Base-by-base conservation (phyloP, 208 protist genomes). In the Acanthamoeba healyi region DNA sequence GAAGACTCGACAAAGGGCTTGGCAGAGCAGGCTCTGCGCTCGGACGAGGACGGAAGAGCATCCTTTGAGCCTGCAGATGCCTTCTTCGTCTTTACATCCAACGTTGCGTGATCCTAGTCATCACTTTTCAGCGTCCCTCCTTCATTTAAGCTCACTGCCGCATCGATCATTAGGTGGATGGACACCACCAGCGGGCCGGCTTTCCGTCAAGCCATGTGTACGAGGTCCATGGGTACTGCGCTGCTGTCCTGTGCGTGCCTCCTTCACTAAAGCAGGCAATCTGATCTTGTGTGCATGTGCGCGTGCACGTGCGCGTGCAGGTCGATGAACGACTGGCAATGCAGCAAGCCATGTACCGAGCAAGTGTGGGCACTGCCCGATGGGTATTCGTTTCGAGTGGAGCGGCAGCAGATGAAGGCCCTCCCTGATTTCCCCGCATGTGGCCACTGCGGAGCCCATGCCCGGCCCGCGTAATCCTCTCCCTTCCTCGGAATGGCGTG, bases 41-140 rank as follows among this genome's bases (percentile, higher is more conserved):
- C n/a, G n/a, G n/a, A n/a, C n/a, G n/a, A n/a, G n/a, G n/a, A n/a
- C n/a, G n/a, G n/a, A n/a, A n/a, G n/a, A n/a, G n/a, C n/a, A n/a
- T n/a, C n/a, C 24, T 72, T 90, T 24, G 36, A 38, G 36, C 82
- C 34, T 19, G 17, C 51, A 1, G 82, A 49, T 26, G 19, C 51
- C 51, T 90, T 90, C 56, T 90, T 72, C 36, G 26, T 90, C 7
- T 90, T 90, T 54, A 90, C 82, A 2, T 90, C 82, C 26, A 90
- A 90, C 32, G 82, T 82, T 22, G 4, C 3, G 2, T 84, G 15
- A 6, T 84, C 10, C 24, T 79, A 29, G n/a, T n/a, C n/a, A n/a
- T n/a, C n/a, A n/a, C n/a, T n/a, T n/a, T n/a, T n/a, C n/a, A n/a
- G n/a, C n/a, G n/a, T n/a, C n/a, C n/a, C n/a, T n/a, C n/a, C n/a